phyloP scores from a whole-genome alignment of 1,139 yeast genomes.

The Blastobotrys niveus region DNA sequence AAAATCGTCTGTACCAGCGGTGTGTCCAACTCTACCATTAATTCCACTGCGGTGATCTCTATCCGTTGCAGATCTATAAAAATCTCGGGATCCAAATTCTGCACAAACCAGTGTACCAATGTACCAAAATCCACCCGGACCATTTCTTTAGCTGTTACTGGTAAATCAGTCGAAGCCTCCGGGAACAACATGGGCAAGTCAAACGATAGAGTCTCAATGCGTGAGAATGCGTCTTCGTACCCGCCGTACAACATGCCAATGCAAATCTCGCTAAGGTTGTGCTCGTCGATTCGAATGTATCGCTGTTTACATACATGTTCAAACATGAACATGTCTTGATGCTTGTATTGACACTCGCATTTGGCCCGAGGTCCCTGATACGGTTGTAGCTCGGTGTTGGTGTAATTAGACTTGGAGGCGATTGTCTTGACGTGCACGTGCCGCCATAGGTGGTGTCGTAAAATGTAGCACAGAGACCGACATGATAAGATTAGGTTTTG shows the following conservation, averaged over 20 bases:
- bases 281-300: slow-evolving; percentile 12
- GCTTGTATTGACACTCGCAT: background rate
- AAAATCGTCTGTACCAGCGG: slow-evolving; percentile 7
- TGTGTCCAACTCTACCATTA: slow-evolving; percentile 6
- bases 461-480: slow-evolving; percentile 6
- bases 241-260: slow-evolving; percentile 7
- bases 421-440: slow-evolving; percentile 14
- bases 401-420: slow-evolving; percentile 7
- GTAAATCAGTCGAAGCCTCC: slow-evolving; percentile 3
- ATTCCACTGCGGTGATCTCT: slow-evolving; percentile 9
- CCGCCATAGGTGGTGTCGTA: slow-evolving; percentile 13
- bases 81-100: slow-evolving; percentile 9
- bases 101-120: slow-evolving; percentile 13
- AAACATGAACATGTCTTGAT: slow-evolving; percentile 1
- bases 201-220: slow-evolving; percentile 10
- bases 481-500: slow-evolving; percentile 10
- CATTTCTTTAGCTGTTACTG: slow-evolving; percentile 10
- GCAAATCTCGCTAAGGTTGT: slow-evolving; percentile 12
- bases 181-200: slow-evolving; percentile 12
- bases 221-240: slow-evolving; percentile 13
- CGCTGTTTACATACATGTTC: slow-evolving; percentile 12
- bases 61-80: slow-evolving; percentile 11
- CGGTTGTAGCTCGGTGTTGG: slow-evolving; percentile 11
- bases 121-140: slow-evolving; percentile 11
- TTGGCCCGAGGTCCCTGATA: slow-evolving; percentile 3